phyloP scores from a whole-genome alignment of 805 yeast species.

The Myxozyma sirexii region DNA sequence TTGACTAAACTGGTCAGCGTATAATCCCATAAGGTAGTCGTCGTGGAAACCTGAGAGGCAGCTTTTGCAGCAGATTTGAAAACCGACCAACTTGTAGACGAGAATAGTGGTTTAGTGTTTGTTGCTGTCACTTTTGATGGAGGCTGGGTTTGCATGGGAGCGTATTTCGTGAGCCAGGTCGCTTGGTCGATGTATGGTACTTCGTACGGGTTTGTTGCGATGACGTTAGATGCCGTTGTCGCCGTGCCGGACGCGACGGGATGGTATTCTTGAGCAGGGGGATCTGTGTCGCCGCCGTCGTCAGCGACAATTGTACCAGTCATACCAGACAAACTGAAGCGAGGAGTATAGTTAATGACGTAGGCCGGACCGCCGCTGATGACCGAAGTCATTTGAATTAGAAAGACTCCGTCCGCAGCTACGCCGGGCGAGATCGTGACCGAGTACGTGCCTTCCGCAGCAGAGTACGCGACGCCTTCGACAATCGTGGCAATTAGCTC shows the following conservation, averaged over 20 bases:
- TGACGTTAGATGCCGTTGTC: constrained; percentile 44
- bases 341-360: constrained; percentile 66
- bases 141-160: constrained; percentile 95
- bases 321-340: constrained; percentile 73
- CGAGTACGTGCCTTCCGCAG: constrained; percentile 43
- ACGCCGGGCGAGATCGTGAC: constrained; percentile 45
- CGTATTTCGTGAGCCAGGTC: constrained; percentile 68
- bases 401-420: constrained; percentile 70
- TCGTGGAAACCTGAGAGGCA: constrained; percentile 61
- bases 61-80: constrained; percentile 52
- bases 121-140: constrained; percentile 64
- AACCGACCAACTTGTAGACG: constrained; percentile 68
- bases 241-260: constrained; percentile 45
- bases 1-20: constrained; percentile 64
- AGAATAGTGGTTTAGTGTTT: constrained; percentile 64
- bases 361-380: constrained; percentile 46
- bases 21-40: constrained; percentile 85
- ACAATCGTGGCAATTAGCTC: constrained; percentile 45
- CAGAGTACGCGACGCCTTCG: constrained; percentile 39
- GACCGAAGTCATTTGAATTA: constrained; percentile 65
- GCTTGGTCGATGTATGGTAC: constrained; percentile 78
- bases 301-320: constrained; percentile 53
- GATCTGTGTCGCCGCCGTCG: constrained; percentile 52
- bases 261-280: constrained; percentile 48
- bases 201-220: constrained; percentile 52